Base-by-base conservation (phyloP, 177 flowering plant species). In the Telopea speciosissima region DNA sequence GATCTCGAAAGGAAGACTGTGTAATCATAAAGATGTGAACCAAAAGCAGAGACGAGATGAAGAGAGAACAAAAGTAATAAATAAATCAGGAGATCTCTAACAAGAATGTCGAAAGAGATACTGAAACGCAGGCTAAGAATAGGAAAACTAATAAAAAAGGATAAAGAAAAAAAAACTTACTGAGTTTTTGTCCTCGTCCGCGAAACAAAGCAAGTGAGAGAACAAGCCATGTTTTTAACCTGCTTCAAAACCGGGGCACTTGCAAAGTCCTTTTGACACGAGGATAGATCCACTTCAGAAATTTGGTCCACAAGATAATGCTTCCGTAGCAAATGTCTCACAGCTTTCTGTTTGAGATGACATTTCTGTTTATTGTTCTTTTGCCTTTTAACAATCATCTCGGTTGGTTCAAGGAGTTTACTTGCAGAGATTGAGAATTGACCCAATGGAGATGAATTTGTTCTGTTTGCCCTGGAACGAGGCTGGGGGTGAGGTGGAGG, bases 181-280 rank as follows among this genome's bases (percentile, higher is more conserved):
- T n/a, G n/a, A n/a, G n/a, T n/a, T n/a, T n/a, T n/a, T n/a, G n/a
- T n/a, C n/a, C n/a, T n/a, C n/a, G n/a, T n/a, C n/a, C n/a, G n/a
- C n/a, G n/a, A n/a, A n/a, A n/a, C n/a, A n/a, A n/a, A n/a, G n/a
- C n/a, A n/a, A n/a, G n/a, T n/a, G n/a, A n/a, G n/a, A n/a, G n/a
- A n/a, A n/a, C n/a, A n/a, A n/a, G 81, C 87, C 83, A 66, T 80
- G 80, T 93, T 89, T 76, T 90, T 91, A 1, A 95, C 84, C 73
- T 71, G 88, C 83, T 95, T 95, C 74, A 93, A 74, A 65, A 93
- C 94, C 3, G 86, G 90, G 33, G 99, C 94, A 66, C 97, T 93
- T 40, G 78, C 68, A 72, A 88, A 77, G 42, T 75, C 70, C 16
- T 68, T 68, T 40, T 62, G 67, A 62, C 79, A 73, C 8, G 86